Percentiles rank a stretch among this genome's conserved stretches.
Conservation (phyloP, 345 rosid genomes). For the Citrus trifoliata region DNA sequence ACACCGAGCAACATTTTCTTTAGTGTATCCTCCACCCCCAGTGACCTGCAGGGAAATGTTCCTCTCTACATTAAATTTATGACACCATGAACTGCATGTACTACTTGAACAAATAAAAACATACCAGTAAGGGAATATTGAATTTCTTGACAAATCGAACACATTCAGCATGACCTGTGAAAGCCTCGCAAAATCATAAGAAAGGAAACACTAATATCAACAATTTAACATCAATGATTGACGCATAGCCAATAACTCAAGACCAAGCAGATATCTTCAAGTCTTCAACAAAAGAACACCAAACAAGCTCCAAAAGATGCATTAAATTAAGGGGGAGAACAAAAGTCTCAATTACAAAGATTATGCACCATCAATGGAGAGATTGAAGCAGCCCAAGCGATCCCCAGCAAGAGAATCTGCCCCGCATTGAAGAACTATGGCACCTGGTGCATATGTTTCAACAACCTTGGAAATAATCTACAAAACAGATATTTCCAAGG, state of each 20-base stretch:
- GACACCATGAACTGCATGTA: neutral
- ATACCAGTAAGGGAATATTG: slow-evolving; percentile 87
- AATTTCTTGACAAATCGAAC: slow-evolving; percentile 92
- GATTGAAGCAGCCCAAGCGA: slow-evolving; percentile 95
- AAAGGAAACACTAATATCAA: neutral
- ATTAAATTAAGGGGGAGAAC: neutral
- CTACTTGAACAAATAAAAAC: slow-evolving; percentile 11
- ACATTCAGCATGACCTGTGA: slow-evolving; percentile 95
- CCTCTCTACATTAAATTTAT: neutral
- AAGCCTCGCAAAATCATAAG: slow-evolving; percentile 9
- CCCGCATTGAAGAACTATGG: slow-evolving; percentile 95
- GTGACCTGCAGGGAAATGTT: slow-evolving; percentile 58
- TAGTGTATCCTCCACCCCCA: slow-evolving; percentile 98
- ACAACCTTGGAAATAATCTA: slow-evolving; percentile 89
- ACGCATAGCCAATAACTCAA: neutral
- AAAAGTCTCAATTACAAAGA: slow-evolving; percentile 41
- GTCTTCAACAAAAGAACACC: neutral
- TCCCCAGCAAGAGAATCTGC: slow-evolving; percentile 99
- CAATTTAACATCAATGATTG: neutral
- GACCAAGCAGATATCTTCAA: slow-evolving; percentile 8
- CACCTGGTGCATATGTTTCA: slow-evolving; percentile 87
- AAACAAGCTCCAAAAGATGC: neutral
- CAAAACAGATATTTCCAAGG: slow-evolving; percentile 16
- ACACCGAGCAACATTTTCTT: slow-evolving; percentile 97
- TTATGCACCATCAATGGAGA: slow-evolving; percentile 93